These are phyloP conservation scores for Cladosporium sp. DNA, from an alignment of 2,329 filamentous ascomycete species.

Conservation along the genomic window DNA sequence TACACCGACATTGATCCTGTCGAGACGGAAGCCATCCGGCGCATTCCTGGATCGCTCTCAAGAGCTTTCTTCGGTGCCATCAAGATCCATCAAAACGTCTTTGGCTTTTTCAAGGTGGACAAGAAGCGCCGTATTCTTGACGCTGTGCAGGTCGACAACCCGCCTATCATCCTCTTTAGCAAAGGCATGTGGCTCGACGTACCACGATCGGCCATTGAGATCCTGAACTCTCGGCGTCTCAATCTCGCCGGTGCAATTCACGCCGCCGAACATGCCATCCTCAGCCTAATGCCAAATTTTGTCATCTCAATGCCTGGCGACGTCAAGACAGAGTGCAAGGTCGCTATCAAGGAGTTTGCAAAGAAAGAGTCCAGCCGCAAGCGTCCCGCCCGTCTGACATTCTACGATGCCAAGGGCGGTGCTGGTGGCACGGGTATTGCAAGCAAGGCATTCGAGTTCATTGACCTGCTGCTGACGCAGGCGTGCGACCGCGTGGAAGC, in stretches of 20 bases:
- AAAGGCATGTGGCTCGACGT: constrained; percentile 97
- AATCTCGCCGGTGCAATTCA: constrained; percentile 89
- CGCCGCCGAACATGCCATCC: constrained; percentile 86
- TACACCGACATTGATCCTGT: constrained; percentile 91
- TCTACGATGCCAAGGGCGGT: constrained; percentile 93
- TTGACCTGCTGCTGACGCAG: constrained; percentile 71
- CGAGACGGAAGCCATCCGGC: constrained; percentile 82
- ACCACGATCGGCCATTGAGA: constrained; percentile 71
- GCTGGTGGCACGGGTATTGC: constrained; percentile 78
- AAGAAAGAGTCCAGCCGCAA: constrained; percentile 67
- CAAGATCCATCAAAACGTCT: constrained; percentile 81
- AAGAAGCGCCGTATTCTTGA: constrained; percentile 80
- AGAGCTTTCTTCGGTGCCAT: constrained; percentile 83
- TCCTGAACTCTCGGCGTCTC: constrained; percentile 66
- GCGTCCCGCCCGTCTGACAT: constrained; percentile 80
- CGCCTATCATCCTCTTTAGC: constrained; percentile 76
- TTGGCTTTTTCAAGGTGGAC: constrained; percentile 97
- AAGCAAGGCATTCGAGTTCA: constrained; percentile 89
- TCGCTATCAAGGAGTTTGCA: constrained; percentile 80
- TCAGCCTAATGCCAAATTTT: constrained; percentile 84
- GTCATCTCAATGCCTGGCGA: constrained; percentile 87
- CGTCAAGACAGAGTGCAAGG: constrained; percentile 91
- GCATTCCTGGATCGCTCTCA: constrained; percentile 59
- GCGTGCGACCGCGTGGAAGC: constrained; percentile 71
- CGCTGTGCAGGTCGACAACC: constrained; percentile 88